Evolutionary conservation across 768 basidiomycete species (phyloP).

Genomic region (Russula foetens): DNA sequence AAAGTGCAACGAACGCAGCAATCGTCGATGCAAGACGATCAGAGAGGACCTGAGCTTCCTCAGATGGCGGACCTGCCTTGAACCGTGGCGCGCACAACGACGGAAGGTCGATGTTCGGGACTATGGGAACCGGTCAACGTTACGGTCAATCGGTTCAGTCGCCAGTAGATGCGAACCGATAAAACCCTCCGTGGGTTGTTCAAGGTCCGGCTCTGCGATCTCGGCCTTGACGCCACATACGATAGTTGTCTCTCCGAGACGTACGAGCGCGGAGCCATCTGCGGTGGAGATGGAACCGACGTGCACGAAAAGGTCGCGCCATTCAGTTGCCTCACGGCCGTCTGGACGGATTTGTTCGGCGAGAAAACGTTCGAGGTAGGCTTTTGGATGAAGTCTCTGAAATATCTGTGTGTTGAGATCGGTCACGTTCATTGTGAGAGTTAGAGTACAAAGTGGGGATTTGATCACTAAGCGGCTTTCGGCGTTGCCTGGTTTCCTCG

Average conservation of each 20-base stretch:
- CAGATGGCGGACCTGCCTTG: constrained; percentile 90
- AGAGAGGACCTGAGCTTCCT: constrained; percentile 90
- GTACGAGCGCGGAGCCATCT: constrained; percentile 84
- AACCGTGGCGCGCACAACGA: constrained; percentile 90
- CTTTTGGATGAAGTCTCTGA: constrained; percentile 81
- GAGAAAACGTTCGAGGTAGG: constrained; percentile 83
- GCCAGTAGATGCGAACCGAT: constrained; percentile 48
- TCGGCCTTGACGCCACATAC: constrained; percentile 97
- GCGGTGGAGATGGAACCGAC: constrained; percentile 91
- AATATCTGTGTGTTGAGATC: constrained; percentile 42
- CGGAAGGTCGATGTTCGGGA: constrained; percentile 92
- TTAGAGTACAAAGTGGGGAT: neutral
- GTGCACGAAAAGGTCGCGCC: constrained; percentile 72
- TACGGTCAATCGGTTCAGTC: neutral
- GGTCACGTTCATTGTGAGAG: neutral
- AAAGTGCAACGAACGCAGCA: constrained; percentile 53
- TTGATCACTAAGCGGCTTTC: neutral
- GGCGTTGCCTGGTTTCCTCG: neutral
- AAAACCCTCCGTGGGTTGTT: constrained; percentile 67
- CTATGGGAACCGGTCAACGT: constrained; percentile 31
- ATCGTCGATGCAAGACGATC: constrained; percentile 66
- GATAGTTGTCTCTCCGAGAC: constrained; percentile 88
- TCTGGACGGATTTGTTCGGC: constrained; percentile 74
- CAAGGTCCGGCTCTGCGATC: constrained; percentile 83
- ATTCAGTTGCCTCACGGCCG: constrained; percentile 59